Evolutionary conservation across 805 yeast species (phyloP).

Genomic region (Yamadazyma takamatsuzukensis): DNA sequence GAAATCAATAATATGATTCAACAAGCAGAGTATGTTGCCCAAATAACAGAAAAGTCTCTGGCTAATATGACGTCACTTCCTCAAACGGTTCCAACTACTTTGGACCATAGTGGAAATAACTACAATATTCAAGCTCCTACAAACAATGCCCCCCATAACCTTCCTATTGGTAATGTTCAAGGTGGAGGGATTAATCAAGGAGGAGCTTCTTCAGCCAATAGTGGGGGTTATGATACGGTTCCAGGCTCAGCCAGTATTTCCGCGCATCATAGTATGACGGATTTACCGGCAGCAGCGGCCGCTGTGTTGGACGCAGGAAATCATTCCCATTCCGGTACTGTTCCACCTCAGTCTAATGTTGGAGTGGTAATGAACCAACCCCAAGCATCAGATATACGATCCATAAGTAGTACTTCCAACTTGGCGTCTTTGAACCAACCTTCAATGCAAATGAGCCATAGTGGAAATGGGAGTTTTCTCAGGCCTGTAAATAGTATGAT

Average conservation of each 20-base stretch:
- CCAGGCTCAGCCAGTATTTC: slow-evolving; percentile 9
- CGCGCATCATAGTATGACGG: slow-evolving; percentile 23
- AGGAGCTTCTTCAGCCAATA: slow-evolving; percentile 6
- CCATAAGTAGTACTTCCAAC: slow-evolving; percentile 27
- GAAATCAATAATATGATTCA: slow-evolving; percentile 41
- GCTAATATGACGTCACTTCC: slow-evolving; percentile 28
- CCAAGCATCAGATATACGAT: slow-evolving; percentile 16
- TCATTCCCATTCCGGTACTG: too few relatives aligned
- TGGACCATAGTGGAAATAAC: slow-evolving; percentile 15
- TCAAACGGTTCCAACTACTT: slow-evolving; percentile 38
- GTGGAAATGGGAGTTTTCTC: slow-evolving; percentile 8
- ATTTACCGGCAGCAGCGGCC: slow-evolving; percentile 19
- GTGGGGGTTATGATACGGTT: slow-evolving; percentile 11
- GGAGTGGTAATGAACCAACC: slow-evolving; percentile 1
- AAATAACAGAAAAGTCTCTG: slow-evolving; percentile 20
- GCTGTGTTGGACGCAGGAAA: slow-evolving; percentile 6
- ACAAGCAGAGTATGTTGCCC: slow-evolving; percentile 27
- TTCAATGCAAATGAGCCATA: slow-evolving; percentile 9
- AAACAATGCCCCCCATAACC: slow-evolving; percentile 4
- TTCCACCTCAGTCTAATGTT: background rate
- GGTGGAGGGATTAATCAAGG: slow-evolving; percentile 3
- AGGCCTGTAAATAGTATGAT: slow-evolving; percentile 32
- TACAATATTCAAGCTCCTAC: slow-evolving; percentile 8
- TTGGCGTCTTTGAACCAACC: slow-evolving; percentile 15
- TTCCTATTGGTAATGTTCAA: slow-evolving; percentile 5